Base-by-base conservation (phyloP, 768 basidiomycete genomes). In the Scleroderma bovista region DNA sequence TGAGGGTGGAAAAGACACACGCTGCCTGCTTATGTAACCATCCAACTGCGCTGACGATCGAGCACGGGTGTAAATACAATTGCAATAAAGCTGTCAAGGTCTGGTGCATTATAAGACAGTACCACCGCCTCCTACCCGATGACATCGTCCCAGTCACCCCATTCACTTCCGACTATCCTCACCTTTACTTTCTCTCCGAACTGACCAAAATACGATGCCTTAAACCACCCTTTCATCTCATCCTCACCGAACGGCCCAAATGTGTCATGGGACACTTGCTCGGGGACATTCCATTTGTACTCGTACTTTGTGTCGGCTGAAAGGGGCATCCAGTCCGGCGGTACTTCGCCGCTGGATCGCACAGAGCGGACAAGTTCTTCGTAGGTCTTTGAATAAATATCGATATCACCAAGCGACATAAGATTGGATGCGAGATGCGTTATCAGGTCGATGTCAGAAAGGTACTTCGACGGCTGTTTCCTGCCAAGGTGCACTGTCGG, bases 351-450 rank as follows among this genome's bases (percentile, higher is more conserved):
- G 6, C 87, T 82, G 4, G 80, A 75, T 29, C 88, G 81, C 19
- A 93, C 78, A 34, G 76, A 71, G 50, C 88, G 83, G 17, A 95
- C 80, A 46, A 95, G 75, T 61, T 90, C 85, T 57, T 93, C 90
- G 63, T 90, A 90, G 0, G 88, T 86, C 64, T 80, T 84, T 36
- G 84, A 86, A 69, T 94, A 95, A 48, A 94, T 79, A 60, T 94
- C 91, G 16, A 78, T 74, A 53, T 95, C 90, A 20, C 89, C 90
- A 13, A 92, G 76, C 1, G 86, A 84, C 83, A 95, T 86, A 55
- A 94, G 78, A 33, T 76, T 84, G n/a, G 89, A 93, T 6, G 92
- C 89, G 45, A 92, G 78, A 68, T 90, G 84, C 0, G 93, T 93
- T 54, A 94, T 79, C 17, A 73, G 65, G 61, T 91, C 87, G 63